Evolutionary conservation across 2,329 filamentous ascomycete genomes (phyloP).

Genomic region (Xylaria arbuscula): DNA sequence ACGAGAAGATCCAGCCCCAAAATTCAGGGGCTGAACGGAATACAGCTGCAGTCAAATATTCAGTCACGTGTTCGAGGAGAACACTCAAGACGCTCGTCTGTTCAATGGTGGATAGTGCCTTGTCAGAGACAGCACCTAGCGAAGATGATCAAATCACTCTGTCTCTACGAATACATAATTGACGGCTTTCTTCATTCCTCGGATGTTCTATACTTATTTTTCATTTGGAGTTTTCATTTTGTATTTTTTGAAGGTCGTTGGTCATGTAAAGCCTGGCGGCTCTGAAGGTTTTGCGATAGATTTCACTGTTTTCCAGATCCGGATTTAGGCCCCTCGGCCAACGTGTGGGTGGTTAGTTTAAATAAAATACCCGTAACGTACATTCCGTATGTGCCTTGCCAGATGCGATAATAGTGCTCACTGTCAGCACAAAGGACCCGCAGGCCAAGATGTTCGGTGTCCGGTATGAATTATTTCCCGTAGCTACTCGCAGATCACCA

Average conservation of each 20-base stretch:
- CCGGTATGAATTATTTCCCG: neutral
- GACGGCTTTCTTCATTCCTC: neutral
- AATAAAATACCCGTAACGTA: neutral
- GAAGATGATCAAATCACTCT: neutral
- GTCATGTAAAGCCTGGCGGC: neutral
- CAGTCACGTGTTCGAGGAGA: neutral
- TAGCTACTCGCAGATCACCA: neutral
- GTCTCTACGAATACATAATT: slow-evolving; percentile 4
- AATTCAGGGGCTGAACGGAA: neutral
- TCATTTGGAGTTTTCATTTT: neutral
- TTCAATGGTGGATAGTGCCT: slow-evolving; percentile 1
- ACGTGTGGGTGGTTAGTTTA: neutral
- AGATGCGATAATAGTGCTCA: neutral
- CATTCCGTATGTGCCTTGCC: neutral
- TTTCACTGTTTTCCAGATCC: neutral
- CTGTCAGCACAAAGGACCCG: neutral
- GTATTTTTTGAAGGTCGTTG: neutral
- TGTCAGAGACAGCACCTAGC: slow-evolving; percentile 1
- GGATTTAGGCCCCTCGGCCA: neutral
- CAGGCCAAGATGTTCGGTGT: neutral
- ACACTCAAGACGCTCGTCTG: slow-evolving; percentile 1
- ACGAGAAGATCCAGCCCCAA: neutral
- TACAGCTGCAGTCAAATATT: neutral
- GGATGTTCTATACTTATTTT: neutral
- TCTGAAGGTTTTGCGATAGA: neutral